These are phyloP conservation scores for Hydnum rufescens DNA, from an alignment of 768 basidiomycete species.

Conservation along the genomic window DNA sequence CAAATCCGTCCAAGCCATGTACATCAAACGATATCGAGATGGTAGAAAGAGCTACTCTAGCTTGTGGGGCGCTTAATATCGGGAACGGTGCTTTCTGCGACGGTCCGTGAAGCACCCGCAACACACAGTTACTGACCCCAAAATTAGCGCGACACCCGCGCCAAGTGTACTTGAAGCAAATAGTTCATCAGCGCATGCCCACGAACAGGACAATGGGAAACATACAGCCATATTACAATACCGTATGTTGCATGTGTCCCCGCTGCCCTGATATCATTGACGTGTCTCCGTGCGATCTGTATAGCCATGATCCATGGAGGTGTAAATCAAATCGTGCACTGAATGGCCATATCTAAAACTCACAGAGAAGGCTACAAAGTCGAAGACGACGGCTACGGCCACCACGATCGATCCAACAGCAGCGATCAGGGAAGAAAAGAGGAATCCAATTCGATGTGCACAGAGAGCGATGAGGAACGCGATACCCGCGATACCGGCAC, in stretches of 20 bases:
- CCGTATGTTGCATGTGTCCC: not conserved
- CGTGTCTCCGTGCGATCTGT: not conserved
- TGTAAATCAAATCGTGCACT: not conserved
- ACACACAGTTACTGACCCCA: not conserved
- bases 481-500: conserved; percentile 17
- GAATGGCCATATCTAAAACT: conserved; percentile 7
- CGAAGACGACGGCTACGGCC: conserved; percentile 15
- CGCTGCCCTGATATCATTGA: not conserved
- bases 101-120: conserved; percentile 1
- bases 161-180: not conserved
- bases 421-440: conserved; percentile 16
- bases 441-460: conserved; percentile 16
- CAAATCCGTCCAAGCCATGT: too few relatives aligned
- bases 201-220: not conserved
- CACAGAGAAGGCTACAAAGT: conserved; percentile 12
- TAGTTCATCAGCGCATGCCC: too few relatives aligned
- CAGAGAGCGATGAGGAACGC: conserved; percentile 18
- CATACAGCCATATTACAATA: not conserved
- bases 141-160: not conserved
- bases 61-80: not conserved
- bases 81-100: not conserved
- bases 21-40: too few relatives aligned
- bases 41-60: too few relatives aligned
- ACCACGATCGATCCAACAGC: conserved; percentile 18
- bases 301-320: not conserved